These are phyloP conservation scores for Dinochytrium kinnereticum DNA, from an alignment of 371 early-diverging fungal species.

Conservation along the genomic window DNA sequence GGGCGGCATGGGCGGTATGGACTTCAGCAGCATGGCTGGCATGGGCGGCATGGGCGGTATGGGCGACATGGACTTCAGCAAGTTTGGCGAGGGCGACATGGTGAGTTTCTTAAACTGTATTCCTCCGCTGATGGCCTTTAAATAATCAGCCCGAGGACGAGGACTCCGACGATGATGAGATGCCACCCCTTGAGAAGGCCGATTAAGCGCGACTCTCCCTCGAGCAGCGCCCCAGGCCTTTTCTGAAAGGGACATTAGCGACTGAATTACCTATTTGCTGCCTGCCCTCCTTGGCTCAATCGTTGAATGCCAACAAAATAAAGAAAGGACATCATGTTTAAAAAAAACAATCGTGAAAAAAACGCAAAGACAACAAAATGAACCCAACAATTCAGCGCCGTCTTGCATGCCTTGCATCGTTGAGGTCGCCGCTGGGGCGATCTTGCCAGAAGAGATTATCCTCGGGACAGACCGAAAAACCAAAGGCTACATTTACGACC, in stretches of 20 bases:
- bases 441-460: too few species aligned
- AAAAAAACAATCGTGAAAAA: too few species aligned
- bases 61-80: slow-evolving; percentile 39
- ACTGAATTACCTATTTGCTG: not conserved
- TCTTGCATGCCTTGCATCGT: too few species aligned
- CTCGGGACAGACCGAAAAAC: too few species aligned
- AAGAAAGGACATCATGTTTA: too few species aligned
- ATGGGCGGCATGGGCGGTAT: slow-evolving; percentile 8
- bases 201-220: not conserved
- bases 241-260: not conserved
- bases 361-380: too few species aligned
- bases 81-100: slow-evolving; percentile 20
- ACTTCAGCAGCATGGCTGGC: not conserved
- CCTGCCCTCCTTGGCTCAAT: slow-evolving; percentile 17
- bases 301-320: too few species aligned
- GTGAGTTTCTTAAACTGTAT: too few species aligned
- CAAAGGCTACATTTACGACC: not conserved
- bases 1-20: slow-evolving; percentile 19
- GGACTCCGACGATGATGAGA: slow-evolving; percentile 29
- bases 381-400: too few species aligned
- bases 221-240: not conserved
- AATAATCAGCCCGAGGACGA: not conserved
- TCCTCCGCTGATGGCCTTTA: not conserved
- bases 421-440: too few species aligned
- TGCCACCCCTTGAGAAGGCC: slow-evolving; percentile 26